Evolutionary conservation across 2,329 filamentous ascomycete species (phyloP), one percentile per base, ranked within the genome.

Genomic region (Nothopassalora personata): DNA sequence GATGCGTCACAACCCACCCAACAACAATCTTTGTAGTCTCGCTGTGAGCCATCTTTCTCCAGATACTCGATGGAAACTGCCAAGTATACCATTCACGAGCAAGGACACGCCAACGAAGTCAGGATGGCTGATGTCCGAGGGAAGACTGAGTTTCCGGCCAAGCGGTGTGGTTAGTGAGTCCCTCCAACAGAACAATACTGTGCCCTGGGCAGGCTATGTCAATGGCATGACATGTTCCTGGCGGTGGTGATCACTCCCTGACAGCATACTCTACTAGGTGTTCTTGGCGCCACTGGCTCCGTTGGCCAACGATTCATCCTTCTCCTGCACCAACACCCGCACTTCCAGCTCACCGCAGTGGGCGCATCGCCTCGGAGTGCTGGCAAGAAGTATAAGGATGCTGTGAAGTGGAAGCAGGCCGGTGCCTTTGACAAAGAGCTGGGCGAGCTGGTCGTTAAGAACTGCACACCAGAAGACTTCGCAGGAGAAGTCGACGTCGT

Each of bases 281-380:
- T 97, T 59, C 84, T 97, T 58, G 92, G 93, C 68, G 90, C 88
- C 76, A 97, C 93, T 33, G 94, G 94, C 72, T 95, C 91, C 36
- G 93, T 97, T 13, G 93, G 93, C 68, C 91, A 96, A 77, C 87
- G 94, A 70, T 97, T 97, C 76, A 94, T 97, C 73, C 86, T 97
- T 34, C 85, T 97, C 54, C 87, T 97, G 63, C 87, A 90, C 48
- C 83, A 91, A 56, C 93, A 97, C 77, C 92, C 93, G 15, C 84
- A 89, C 75, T 89, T 97, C 70, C 85, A 86, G 64, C 86, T 97
- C 59, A 88, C 94, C 65, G 91, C 91, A 60, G 85, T 97, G 53
- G 94, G 94, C 64, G 94, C 94, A 36, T 96, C 91, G 18, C 85
- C 90, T 60, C 85, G 90, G 60, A 96, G 91, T 9, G 91, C 90